Evolutionary conservation across 2,329 filamentous ascomycete genomes (phyloP).

Genomic region (Colletotrichum tofieldiae): DNA sequence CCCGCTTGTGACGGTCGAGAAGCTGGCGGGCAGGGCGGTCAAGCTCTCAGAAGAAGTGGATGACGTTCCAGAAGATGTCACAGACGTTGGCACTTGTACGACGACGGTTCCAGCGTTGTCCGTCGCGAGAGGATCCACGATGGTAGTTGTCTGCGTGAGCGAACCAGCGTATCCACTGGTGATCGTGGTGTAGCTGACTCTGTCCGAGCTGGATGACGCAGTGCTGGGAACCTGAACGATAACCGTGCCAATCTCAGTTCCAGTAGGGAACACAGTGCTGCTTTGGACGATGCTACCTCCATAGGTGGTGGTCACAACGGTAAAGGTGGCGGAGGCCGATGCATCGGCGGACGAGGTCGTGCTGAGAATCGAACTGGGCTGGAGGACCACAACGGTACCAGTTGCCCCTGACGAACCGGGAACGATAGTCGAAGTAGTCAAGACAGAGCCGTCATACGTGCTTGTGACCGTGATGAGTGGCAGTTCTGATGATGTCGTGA

Average conservation of each 20-base stretch:
- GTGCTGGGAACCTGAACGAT: background rate
- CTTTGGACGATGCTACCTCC: background rate
- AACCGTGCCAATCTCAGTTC: too few species aligned
- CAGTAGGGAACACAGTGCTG: background rate
- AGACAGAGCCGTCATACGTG: background rate
- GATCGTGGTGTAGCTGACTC: slow-evolving; percentile 6
- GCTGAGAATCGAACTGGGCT: background rate
- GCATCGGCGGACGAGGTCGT: too few species aligned
- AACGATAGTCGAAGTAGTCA: background rate
- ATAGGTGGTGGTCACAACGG: too few species aligned
- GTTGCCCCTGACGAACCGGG: background rate
- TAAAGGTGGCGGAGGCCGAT: background rate
- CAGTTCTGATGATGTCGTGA: background rate
- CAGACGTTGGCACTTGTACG: slow-evolving; percentile 5
- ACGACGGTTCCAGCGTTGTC: slow-evolving; percentile 13
- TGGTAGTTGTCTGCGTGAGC: slow-evolving; percentile 14
- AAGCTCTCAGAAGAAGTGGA: background rate
- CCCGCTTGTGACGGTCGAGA: slow-evolving; percentile 19
- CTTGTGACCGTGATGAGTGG: background rate
- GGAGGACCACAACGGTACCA: slow-evolving; percentile 5
- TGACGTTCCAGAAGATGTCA: background rate
- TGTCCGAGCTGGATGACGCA: slow-evolving; percentile 1
- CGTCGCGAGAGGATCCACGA: background rate
- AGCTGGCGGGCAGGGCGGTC: background rate
- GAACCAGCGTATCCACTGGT: slow-evolving; percentile 26